phyloP scores from a whole-genome alignment of 805 yeast species.

The Dipodascus albidus region DNA sequence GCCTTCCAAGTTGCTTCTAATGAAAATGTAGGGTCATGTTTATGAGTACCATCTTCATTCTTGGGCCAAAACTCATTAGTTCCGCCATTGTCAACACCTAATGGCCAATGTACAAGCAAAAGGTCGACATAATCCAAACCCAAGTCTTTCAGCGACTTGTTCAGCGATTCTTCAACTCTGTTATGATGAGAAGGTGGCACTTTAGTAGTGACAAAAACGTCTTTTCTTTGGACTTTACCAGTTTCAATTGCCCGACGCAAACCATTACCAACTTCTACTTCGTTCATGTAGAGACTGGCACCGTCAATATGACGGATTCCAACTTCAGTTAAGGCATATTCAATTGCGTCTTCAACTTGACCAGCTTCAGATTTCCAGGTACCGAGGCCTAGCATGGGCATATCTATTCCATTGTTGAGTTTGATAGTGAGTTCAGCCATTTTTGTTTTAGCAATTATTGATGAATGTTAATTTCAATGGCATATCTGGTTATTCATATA shows the following conservation, averaged over 20 bases:
- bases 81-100: slow-evolving; percentile 29
- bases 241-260: slow-evolving; percentile 31
- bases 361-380: slow-evolving; percentile 32
- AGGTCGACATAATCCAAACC: slow-evolving; percentile 43
- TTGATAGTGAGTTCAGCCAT: slow-evolving; percentile 7
- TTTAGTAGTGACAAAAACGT: slow-evolving; percentile 34
- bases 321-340: slow-evolving; percentile 31
- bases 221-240: slow-evolving; percentile 29
- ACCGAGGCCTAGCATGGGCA: slow-evolving; percentile 46
- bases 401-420: slow-evolving; percentile 32
- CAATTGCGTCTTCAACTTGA: slow-evolving; percentile 22
- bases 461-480: not conserved
- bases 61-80: slow-evolving; percentile 16
- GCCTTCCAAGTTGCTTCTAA: slow-evolving; percentile 39
- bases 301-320: slow-evolving; percentile 59
- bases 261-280: slow-evolving; percentile 43
- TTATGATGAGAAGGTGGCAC: slow-evolving; percentile 24
- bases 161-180: slow-evolving; percentile 31
- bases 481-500: too few relatives aligned
- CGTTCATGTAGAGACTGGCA: slow-evolving; percentile 47
- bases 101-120: slow-evolving; percentile 44
- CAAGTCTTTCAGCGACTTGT: slow-evolving; percentile 30
- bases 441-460: not conserved
- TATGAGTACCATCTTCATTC: slow-evolving; percentile 16
- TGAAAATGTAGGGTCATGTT: slow-evolving; percentile 9